These are phyloP conservation scores for Kwoniella newhampshirensis DNA, from an alignment of 768 basidiomycete genomes.

Conservation along the genomic window DNA sequence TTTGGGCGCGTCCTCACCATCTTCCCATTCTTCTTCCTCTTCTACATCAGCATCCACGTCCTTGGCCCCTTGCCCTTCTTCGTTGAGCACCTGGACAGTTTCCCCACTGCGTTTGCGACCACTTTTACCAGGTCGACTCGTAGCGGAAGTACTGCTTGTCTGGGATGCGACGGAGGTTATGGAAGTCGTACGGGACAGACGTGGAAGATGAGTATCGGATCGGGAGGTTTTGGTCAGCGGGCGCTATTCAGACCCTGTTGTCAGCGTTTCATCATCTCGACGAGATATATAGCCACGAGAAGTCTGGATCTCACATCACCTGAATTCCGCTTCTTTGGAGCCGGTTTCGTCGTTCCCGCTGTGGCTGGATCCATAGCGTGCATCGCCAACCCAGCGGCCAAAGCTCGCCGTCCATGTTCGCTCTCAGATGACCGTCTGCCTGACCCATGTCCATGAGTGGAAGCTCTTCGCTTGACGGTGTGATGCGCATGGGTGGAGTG, in stretches of 20 bases:
- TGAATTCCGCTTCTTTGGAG: conserved; percentile 26
- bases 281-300: neutral
- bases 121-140: conserved; percentile 12
- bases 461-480: conserved; percentile 7
- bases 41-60: conserved; percentile 29
- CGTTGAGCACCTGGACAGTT: conserved; percentile 22
- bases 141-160: conserved; percentile 5
- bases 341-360: conserved; percentile 8
- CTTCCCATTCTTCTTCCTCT: conserved; percentile 42
- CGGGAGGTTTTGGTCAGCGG: conserved; percentile 31
- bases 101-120: conserved; percentile 20
- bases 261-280: neutral
- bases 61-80: conserved; percentile 17
- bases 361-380: conserved; percentile 21
- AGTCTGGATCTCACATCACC: conserved; percentile 26
- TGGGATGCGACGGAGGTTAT: conserved; percentile 30
- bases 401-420: conserved; percentile 32
- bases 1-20: conserved; percentile 23
- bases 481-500: conserved; percentile 10
- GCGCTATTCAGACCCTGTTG: conserved; percentile 25
- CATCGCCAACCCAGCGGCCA: conserved; percentile 42
- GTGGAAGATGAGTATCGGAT: conserved; percentile 42
- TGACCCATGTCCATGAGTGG: conserved; percentile 10
- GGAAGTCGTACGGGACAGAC: conserved; percentile 36
- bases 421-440: conserved; percentile 32